Evolutionary conservation across 2,329 filamentous ascomycete species (phyloP), one percentile per base, ranked within the genome.

Genomic region (Torrubiella hemipterigena): DNA sequence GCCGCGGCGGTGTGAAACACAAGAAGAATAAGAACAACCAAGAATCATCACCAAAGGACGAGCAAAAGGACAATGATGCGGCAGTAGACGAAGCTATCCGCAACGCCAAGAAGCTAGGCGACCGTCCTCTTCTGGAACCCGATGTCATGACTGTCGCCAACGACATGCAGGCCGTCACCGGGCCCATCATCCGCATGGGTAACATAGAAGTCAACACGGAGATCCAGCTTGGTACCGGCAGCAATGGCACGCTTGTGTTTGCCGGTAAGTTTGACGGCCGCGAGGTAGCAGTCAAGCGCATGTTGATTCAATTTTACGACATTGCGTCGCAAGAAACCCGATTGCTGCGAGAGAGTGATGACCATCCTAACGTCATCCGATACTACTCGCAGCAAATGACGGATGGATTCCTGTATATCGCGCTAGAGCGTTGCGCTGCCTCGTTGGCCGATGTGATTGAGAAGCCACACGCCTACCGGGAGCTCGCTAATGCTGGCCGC

Each of bases 161-260:
- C 44, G 61, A 79, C 47, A 61, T 77, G 49, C 62, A 71, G 37
- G 68, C 75, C 30, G 64, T 78, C 6, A 71, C 68, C 2, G 69
- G 68, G 0, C 65, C 71, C 4, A 66, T 71, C 29, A 62, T 77
- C 42, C 68, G 64, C 32, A 74, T 80, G 50, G 73, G 72, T 18
- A 73, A 68, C 34, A 67, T 81, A 2, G 69, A 77, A 42, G 74
- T 80, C 31, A 67, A 79, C 39, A 68, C 69, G 27, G 68, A 77
- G 27, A 62, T 69, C 43, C 69, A 77, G 40, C 62, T 81, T 18
- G 76, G 76, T 15, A 79, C 84, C 36, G 91, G 91, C 33, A 96
- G 89, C 53, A 93, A 95, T 49, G 91, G 91, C n/a, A 98, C 91
- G 0, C 77, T 93, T 32, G 91, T 98, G 1, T 96, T 91, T 53